A percentile compares a stretch with the other conserved stretches of the same genome.
These are phyloP conservation scores for Thuidium tamariscinum DNA, from an alignment of 225 moss, liverwort and hornwort genomes.

Conservation along the genomic window DNA sequence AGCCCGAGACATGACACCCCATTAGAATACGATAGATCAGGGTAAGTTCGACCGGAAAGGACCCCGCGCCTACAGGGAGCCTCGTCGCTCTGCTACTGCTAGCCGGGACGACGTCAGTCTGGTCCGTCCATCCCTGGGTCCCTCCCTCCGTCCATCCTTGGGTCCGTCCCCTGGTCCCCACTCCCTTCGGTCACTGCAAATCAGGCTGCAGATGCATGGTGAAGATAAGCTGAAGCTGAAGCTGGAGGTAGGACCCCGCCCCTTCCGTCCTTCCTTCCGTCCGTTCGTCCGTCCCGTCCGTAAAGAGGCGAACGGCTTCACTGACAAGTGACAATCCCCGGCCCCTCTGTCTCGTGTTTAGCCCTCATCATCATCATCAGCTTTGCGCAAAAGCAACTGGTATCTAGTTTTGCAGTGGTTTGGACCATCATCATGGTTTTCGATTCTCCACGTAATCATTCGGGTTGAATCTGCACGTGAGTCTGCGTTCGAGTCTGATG, in stretches of 20 bases:
- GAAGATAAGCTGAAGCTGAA: background rate
- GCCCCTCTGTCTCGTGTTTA: background rate
- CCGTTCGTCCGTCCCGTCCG: background rate
- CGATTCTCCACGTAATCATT: slow-evolving; percentile 16
- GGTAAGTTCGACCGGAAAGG: background rate
- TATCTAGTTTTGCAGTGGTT: background rate
- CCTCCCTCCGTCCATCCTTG: background rate
- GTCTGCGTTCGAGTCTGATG: background rate
- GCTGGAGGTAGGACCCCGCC: background rate
- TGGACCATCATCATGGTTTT: background rate
- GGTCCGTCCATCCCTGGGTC: background rate
- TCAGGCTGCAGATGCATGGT: background rate
- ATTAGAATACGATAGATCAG: background rate
- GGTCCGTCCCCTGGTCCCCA: background rate
- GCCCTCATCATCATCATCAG: background rate
- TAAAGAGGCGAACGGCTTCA: background rate
- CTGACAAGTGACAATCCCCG: background rate
- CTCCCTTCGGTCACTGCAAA: background rate
- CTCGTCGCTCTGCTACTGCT: background rate
- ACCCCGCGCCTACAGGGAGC: background rate
- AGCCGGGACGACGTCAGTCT: background rate
- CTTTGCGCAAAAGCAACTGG: background rate
- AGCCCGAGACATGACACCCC: background rate
- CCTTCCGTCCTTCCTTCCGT: background rate
- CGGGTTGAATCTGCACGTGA: slow-evolving; percentile 4